These are phyloP conservation scores for Akanthomyces muscarius DNA, from an alignment of 2,329 filamentous ascomycete species.

Conservation along the genomic window DNA sequence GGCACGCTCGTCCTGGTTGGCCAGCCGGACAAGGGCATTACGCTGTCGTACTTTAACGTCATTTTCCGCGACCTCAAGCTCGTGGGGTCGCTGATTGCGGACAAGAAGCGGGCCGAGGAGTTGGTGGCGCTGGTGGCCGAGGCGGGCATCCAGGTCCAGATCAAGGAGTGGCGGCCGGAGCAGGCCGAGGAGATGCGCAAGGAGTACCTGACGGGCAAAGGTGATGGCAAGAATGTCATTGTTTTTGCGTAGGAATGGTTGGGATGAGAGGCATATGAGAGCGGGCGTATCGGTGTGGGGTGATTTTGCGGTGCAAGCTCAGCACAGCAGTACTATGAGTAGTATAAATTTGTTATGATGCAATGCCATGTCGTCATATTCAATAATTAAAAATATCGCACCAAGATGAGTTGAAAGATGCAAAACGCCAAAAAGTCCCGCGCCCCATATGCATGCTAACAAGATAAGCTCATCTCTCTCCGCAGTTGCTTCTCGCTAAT, in stretches of 20 bases:
- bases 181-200: constrained; percentile 19
- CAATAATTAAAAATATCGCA: not conserved
- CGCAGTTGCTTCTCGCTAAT: not conserved
- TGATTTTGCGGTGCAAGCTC: too few relatives aligned
- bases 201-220: constrained; percentile 16
- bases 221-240: constrained; percentile 19
- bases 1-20: constrained; percentile 19
- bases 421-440: constrained; percentile 3
- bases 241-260: not conserved
- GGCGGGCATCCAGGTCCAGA: constrained; percentile 17
- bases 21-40: constrained; percentile 20
- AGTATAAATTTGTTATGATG: too few relatives aligned
- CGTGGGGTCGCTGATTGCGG: constrained; percentile 19
- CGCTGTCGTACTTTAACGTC: constrained; percentile 16
- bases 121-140: constrained; percentile 17
- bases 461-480: not conserved
- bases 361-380: constrained; percentile 7
- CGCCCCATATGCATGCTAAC: constrained; percentile 7
- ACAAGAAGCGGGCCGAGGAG: constrained; percentile 13
- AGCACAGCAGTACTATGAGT: not conserved
- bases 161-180: constrained; percentile 18
- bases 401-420: not conserved
- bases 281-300: not conserved
- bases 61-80: constrained; percentile 20
- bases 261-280: too few relatives aligned